Evolutionary conservation across 2,329 filamentous ascomycete species (phyloP).

Genomic region (Tolypocladium tundrense): DNA sequence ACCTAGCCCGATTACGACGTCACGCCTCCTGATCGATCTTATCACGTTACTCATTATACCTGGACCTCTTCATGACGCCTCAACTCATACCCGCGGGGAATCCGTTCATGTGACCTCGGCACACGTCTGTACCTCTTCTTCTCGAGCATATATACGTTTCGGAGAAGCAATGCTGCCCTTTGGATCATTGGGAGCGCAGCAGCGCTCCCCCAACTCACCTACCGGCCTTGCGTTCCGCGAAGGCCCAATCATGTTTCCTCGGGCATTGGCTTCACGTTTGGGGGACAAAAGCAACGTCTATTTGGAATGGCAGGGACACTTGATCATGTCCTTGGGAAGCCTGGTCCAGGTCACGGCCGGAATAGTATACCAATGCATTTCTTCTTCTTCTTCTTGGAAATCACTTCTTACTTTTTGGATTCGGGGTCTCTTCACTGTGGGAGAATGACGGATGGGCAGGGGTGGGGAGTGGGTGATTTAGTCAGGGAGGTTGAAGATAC

Average conservation of each 20-base stretch:
- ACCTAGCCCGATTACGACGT: not conserved
- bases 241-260: not conserved
- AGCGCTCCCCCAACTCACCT: no score
- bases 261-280: not conserved
- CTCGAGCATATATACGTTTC: not conserved
- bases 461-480: not conserved
- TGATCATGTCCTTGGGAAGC: not conserved
- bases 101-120: not conserved
- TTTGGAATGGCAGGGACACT: not conserved
- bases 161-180: not conserved
- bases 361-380: not conserved
- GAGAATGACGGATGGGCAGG: not conserved
- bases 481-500: not conserved
- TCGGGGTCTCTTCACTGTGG: not conserved
- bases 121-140: not conserved
- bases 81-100: not conserved
- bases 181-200: not conserved
- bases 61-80: not conserved
- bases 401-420: not conserved
- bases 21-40: not conserved
- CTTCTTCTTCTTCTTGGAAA: not conserved
- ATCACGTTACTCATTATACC: not conserved
- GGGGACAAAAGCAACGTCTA: not conserved
- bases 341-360: not conserved
- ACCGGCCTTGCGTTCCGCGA: not conserved